A percentile compares a stretch with the other conserved stretches of the same genome.
These are phyloP conservation scores for Aureobasidium uvarum DNA, from an alignment of 2,329 filamentous ascomycete species.

Conservation along the genomic window DNA sequence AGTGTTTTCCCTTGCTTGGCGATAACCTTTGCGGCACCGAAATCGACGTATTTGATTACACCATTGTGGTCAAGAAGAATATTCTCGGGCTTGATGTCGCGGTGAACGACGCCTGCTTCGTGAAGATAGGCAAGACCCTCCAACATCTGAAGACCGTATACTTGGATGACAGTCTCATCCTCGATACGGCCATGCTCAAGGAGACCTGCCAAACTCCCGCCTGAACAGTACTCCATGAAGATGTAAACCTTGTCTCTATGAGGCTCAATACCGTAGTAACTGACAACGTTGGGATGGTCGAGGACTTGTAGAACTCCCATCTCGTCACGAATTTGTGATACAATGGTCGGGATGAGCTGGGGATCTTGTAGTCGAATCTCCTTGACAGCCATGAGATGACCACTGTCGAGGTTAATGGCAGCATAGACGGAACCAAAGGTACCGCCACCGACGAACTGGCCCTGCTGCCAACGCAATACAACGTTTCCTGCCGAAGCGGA, in stretches of 20 bases:
- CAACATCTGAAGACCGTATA: conserved; percentile 89
- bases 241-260: conserved; percentile 99
- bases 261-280: conserved; percentile 96
- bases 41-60: conserved; percentile 98
- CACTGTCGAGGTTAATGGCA: conserved; percentile 94
- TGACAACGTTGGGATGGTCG: conserved; percentile 96
- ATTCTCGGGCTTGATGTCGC: conserved; percentile 97
- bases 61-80: conserved; percentile 96
- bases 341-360: conserved; percentile 90
- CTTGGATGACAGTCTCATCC: conserved; percentile 96
- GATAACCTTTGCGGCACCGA: conserved; percentile 95
- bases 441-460: conserved; percentile 94
- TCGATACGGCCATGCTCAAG: conserved; percentile 96
- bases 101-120: conserved; percentile 86
- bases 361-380: conserved; percentile 97
- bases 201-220: conserved; percentile 83
- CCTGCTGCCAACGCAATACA: conserved; percentile 95
- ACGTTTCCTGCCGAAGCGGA: conserved; percentile 94
- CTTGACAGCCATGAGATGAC: conserved; percentile 97
- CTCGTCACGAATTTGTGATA: conserved; percentile 90
- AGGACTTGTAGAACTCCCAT: conserved; percentile 95
- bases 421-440: conserved; percentile 98
- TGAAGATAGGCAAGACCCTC: conserved; percentile 94
- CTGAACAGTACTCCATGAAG: conserved; percentile 99
- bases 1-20: conserved; percentile 89